phyloP scores from a whole-genome alignment of 2,329 filamentous ascomycete species.

The Xylogone sp. region DNA sequence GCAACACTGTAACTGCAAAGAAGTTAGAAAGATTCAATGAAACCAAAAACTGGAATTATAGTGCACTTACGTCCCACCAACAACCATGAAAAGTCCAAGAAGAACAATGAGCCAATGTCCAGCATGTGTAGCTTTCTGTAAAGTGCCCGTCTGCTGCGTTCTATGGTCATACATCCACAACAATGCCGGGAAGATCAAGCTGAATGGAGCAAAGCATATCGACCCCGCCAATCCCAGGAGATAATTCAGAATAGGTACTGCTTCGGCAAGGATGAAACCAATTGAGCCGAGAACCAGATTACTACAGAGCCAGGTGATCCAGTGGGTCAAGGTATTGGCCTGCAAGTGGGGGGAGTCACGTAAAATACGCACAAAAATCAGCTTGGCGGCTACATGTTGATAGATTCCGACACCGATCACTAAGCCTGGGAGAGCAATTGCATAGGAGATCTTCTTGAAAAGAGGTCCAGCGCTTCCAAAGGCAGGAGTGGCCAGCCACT shows the following conservation, averaged over 20 bases:
- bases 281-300: slow-evolving; percentile 34
- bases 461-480: slow-evolving; percentile 56
- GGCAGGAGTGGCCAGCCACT: slow-evolving; percentile 59
- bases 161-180: slow-evolving; percentile 41
- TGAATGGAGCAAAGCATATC: slow-evolving; percentile 33
- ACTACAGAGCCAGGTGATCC: slow-evolving; percentile 43
- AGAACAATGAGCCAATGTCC: not conserved
- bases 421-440: slow-evolving; percentile 52
- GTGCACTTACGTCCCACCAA: not conserved
- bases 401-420: slow-evolving; percentile 38
- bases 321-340: slow-evolving; percentile 43
- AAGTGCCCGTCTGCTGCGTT: not conserved
- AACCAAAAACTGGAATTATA: not conserved
- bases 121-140: not conserved
- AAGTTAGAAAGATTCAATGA: not conserved
- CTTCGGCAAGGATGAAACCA: slow-evolving; percentile 43
- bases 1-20: not conserved
- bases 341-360: slow-evolving; percentile 47
- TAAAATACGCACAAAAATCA: slow-evolving; percentile 53
- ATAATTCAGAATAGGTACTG: slow-evolving; percentile 51
- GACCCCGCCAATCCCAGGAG: slow-evolving; percentile 44
- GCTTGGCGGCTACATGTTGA: slow-evolving; percentile 49
- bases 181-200: slow-evolving; percentile 40
- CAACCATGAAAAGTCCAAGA: slow-evolving; percentile 1
- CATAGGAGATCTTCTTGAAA: slow-evolving; percentile 60